phyloP scores from a whole-genome alignment of 192 early-diverging fungal species.

The Pecoramyces ruminantium region DNA sequence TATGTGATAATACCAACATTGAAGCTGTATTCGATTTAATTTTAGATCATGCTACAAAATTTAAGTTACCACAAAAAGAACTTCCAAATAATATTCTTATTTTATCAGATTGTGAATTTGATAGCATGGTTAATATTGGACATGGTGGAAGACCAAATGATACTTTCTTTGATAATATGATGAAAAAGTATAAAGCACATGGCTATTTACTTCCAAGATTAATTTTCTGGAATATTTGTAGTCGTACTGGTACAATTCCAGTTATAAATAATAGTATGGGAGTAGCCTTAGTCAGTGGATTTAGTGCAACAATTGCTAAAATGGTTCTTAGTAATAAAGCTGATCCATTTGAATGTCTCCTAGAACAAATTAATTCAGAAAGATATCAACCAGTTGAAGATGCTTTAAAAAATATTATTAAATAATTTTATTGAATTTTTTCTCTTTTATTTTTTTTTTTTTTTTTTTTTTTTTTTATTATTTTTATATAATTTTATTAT shows the following conservation, averaged over 20 bases:
- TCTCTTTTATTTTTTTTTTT: too few relatives aligned
- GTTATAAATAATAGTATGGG: not conserved
- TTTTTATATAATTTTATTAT: too few relatives aligned
- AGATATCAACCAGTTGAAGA: not conserved
- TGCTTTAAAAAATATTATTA: not conserved
- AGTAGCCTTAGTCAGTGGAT: not conserved
- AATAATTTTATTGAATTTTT: too few relatives aligned
- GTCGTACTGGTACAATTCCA: not conserved
- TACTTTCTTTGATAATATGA: not conserved
- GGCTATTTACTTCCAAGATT: not conserved
- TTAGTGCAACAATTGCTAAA: not conserved
- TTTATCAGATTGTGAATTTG: not conserved
- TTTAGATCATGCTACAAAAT: not conserved
- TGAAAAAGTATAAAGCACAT: not conserved
- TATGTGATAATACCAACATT: not conserved
- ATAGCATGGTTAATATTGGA: not conserved
- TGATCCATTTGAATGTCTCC: not conserved
- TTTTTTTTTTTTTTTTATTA: too few relatives aligned
- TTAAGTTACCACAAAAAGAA: not conserved
- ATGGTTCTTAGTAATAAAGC: not conserved
- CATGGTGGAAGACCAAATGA: not conserved
- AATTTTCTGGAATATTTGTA: not conserved
- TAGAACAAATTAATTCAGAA: not conserved
- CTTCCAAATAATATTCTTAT: not conserved
- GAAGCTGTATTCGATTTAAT: not conserved